phyloP scores from a whole-genome alignment of 495 filamentous ascomycete genomes.

The Umbilicaria muhlenbergii region DNA sequence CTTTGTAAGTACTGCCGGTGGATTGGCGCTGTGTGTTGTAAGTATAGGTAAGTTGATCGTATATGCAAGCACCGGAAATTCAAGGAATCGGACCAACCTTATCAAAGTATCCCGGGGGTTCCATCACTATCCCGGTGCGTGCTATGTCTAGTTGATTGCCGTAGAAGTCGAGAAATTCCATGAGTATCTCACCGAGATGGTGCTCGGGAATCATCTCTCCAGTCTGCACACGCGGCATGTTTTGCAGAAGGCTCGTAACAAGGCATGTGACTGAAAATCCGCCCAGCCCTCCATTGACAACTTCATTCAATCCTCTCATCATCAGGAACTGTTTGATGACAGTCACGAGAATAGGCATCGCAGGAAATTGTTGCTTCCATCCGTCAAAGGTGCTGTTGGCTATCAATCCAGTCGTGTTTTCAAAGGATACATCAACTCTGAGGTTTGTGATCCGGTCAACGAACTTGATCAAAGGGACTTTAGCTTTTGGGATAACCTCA shows the following conservation, averaged over 20 bases:
- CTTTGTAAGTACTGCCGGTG: conserved; percentile 23
- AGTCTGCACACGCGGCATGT: conserved; percentile 49
- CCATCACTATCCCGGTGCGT: conserved; percentile 52
- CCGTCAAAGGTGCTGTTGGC: conserved; percentile 62
- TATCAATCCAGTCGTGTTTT: conserved; percentile 65
- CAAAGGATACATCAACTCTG: conserved; percentile 83
- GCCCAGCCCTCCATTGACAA: conserved; percentile 78
- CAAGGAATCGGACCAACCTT: conserved; percentile 40
- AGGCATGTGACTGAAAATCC: conserved; percentile 90
- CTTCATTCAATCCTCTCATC: conserved; percentile 83
- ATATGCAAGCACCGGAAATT: neutral
- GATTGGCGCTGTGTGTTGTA: conserved; percentile 8
- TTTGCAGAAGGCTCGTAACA: conserved; percentile 71
- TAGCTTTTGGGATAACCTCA: conserved; percentile 54
- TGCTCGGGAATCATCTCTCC: conserved; percentile 37
- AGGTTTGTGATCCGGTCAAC: conserved; percentile 56
- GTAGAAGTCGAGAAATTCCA: conserved; percentile 80
- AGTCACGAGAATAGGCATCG: conserved; percentile 67
- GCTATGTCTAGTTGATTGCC: conserved; percentile 60
- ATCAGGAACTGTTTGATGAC: conserved; percentile 84
- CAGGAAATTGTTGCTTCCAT: conserved; percentile 67
- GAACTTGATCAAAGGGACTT: conserved; percentile 89
- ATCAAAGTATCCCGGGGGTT: conserved; percentile 51
- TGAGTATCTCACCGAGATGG: conserved; percentile 60
- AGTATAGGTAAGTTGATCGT: too few species aligned